These are phyloP conservation scores for Phytophthora lateralis DNA, from an alignment of 352 stramenopile genomes.

Conservation along the genomic window DNA sequence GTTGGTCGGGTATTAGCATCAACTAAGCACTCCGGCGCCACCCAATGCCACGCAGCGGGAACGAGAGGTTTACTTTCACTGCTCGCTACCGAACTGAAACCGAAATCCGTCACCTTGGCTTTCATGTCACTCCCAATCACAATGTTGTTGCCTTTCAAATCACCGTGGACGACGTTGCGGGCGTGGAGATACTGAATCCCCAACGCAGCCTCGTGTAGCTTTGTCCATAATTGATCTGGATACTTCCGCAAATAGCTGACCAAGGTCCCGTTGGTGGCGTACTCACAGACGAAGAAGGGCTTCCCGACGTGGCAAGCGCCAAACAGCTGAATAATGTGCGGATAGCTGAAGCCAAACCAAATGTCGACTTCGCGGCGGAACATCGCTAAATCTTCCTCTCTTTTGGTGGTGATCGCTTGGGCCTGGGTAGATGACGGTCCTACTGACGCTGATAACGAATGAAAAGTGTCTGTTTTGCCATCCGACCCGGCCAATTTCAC, in stretches of 20 bases:
- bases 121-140: slow-evolving; percentile 20
- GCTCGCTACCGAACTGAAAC: slow-evolving; percentile 15
- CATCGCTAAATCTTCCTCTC: neutral
- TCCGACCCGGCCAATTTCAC: too few relatives aligned
- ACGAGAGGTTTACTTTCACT: neutral
- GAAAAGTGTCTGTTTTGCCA: too few relatives aligned
- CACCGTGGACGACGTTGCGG: slow-evolving; percentile 8
- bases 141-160: slow-evolving; percentile 26
- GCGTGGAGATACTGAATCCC: slow-evolving; percentile 11
- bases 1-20: neutral
- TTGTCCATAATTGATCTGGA: slow-evolving; percentile 1
- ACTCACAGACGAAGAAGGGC: neutral
- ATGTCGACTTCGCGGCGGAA: neutral
- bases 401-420: neutral
- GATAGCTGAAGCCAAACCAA: neutral
- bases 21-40: neutral
- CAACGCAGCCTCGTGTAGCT: slow-evolving; percentile 6
- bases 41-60: neutral
- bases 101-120: slow-evolving; percentile 36
- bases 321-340: neutral
- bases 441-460: too few relatives aligned
- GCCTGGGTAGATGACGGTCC: too few relatives aligned
- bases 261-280: neutral
- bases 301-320: neutral
- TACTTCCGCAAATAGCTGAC: neutral